These are phyloP conservation scores for Collybiopsis luxurians DNA, from an alignment of 768 basidiomycete genomes.

Conservation along the genomic window DNA sequence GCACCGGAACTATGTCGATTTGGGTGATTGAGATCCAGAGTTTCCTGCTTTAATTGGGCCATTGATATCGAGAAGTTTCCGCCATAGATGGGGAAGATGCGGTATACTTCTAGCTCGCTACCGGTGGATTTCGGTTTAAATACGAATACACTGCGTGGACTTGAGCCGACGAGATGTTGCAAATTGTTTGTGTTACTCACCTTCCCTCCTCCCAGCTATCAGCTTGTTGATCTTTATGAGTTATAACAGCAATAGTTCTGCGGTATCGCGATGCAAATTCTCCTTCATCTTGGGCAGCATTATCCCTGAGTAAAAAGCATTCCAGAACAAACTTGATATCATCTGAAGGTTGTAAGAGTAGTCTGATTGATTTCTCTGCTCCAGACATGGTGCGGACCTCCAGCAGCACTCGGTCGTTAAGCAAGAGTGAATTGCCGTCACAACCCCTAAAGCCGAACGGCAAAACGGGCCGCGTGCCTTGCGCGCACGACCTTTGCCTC, in stretches of 20 bases:
- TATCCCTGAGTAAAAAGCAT: conserved; percentile 15
- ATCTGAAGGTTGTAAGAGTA: conserved; percentile 41
- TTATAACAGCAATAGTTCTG: conserved; percentile 48
- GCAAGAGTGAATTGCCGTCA: neutral
- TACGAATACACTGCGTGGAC: conserved; percentile 5
- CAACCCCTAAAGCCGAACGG: too few relatives aligned
- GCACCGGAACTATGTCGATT: conserved; percentile 41
- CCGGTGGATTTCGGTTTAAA: conserved; percentile 46
- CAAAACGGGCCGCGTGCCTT: too few relatives aligned
- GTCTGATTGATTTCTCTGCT: conserved; percentile 17
- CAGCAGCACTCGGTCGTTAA: too few relatives aligned
- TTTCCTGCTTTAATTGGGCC: conserved; percentile 47
- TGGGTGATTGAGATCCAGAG: conserved; percentile 29
- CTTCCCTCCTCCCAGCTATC: conserved; percentile 54
- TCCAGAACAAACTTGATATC: conserved; percentile 42
- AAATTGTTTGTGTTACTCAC: conserved; percentile 29
- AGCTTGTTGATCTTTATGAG: conserved; percentile 40
- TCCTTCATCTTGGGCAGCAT: neutral
- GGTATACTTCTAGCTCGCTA: conserved; percentile 42
- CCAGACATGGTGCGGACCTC: neutral
- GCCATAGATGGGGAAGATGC: conserved; percentile 55
- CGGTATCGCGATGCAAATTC: conserved; percentile 4
- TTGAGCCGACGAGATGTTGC: neutral
- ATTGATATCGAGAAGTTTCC: conserved; percentile 49
- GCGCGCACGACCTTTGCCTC: neutral